These are phyloP conservation scores for Colletotrichum sublineola DNA, from an alignment of 2,329 filamentous ascomycete genomes.

Conservation along the genomic window DNA sequence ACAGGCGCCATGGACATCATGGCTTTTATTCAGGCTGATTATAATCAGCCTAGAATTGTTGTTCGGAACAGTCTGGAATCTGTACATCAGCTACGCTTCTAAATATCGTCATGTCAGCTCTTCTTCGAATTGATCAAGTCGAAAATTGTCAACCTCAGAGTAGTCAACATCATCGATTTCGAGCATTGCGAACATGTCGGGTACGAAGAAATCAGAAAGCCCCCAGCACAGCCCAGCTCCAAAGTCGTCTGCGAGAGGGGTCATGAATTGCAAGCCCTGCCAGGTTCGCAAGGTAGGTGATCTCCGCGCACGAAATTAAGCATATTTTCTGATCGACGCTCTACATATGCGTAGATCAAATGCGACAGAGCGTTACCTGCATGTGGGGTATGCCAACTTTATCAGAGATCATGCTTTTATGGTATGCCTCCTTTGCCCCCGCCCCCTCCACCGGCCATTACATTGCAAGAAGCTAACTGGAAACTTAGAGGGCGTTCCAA, in stretches of 20 bases:
- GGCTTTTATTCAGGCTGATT: neutral
- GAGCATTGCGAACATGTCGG: constrained; percentile 25
- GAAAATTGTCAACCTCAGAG: neutral
- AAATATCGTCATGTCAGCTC: constrained; percentile 30
- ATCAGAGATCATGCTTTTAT: constrained; percentile 37
- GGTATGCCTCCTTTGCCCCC: neutral
- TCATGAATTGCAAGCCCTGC: constrained; percentile 40
- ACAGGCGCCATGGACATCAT: constrained; percentile 16
- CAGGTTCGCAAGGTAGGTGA: constrained; percentile 32
- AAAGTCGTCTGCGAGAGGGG: constrained; percentile 15
- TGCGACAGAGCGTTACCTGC: constrained; percentile 38
- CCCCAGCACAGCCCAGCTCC: constrained; percentile 27
- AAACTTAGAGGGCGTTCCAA: constrained; percentile 21
- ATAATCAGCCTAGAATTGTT: neutral
- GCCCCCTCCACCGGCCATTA: neutral
- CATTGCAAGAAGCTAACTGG: neutral
- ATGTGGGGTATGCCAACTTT: constrained; percentile 38
- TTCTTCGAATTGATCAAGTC: neutral
- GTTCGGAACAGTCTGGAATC: constrained; percentile 14
- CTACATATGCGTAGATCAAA: constrained; percentile 33
- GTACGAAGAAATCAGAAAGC: constrained; percentile 24
- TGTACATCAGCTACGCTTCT: constrained; percentile 28
- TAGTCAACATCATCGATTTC: neutral
- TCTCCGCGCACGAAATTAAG: constrained; percentile 8
- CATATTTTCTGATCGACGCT: constrained; percentile 34